These are phyloP conservation scores for Mucor lusitanicus DNA, from an alignment of 371 early-diverging fungal genomes.

Conservation along the genomic window DNA sequence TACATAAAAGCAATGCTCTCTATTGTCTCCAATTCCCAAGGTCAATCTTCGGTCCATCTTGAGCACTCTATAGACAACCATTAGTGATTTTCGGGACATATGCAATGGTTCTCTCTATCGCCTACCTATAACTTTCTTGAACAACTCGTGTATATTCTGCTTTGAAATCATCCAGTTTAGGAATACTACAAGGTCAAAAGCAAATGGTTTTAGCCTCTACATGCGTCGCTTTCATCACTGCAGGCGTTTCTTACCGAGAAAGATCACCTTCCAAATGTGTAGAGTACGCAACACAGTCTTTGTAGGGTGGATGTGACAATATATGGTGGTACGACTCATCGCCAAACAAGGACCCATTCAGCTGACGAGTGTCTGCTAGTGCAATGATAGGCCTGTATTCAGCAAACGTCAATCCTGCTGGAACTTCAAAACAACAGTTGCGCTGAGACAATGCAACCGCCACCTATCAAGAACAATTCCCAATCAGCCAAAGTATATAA, in stretches of 20 bases:
- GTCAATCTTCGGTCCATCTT: conserved; percentile 76
- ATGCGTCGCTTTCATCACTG: not conserved
- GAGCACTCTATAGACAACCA: conserved; percentile 68
- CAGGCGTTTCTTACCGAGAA: conserved; percentile 41
- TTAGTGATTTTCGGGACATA: too few relatives aligned
- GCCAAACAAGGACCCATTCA: conserved; percentile 61
- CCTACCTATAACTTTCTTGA: conserved; percentile 69
- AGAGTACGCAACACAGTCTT: conserved; percentile 85
- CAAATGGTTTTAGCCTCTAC: too few relatives aligned
- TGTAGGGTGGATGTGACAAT: conserved; percentile 92
- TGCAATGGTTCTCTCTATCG: not conserved
- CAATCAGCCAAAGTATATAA: not conserved
- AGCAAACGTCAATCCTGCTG: conserved; percentile 69
- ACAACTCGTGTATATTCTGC: conserved; percentile 76
- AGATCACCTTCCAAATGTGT: conserved; percentile 82
- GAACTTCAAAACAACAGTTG: conserved; percentile 84
- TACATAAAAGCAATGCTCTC: conserved; percentile 86
- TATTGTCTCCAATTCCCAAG: conserved; percentile 91
- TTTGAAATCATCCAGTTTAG: conserved; percentile 76
- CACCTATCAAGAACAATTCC: conserved; percentile 39
- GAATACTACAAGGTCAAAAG: conserved; percentile 50
- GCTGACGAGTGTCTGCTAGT: conserved; percentile 74
- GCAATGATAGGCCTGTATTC: conserved; percentile 83
- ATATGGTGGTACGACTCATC: conserved; percentile 81
- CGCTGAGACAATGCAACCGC: conserved; percentile 83